Conservation (phyloP, 2,329 filamentous ascomycete species). For the Claviceps capensis region DNA sequence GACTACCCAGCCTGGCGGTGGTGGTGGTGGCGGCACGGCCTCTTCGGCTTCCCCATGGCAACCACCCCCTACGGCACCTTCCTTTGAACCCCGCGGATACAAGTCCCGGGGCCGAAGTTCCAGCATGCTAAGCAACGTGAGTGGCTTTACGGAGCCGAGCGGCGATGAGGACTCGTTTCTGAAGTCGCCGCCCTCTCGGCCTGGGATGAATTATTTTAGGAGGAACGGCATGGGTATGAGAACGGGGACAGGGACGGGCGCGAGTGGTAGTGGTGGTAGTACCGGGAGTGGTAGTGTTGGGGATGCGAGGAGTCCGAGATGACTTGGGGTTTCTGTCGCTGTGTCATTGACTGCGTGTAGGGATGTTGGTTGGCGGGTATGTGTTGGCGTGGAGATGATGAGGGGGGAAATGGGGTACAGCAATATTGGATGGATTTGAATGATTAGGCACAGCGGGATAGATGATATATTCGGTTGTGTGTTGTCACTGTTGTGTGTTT, state of each 20-base stretch:
- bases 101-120: conserved; percentile 45
- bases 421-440: no score
- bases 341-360: no score
- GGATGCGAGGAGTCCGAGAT: conserved; percentile 37
- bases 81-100: conserved; percentile 20
- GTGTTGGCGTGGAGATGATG: no score
- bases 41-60: conserved; percentile 12
- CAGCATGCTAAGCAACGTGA: conserved; percentile 53
- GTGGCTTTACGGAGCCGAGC: conserved; percentile 52
- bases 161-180: conserved; percentile 32
- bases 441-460: no score
- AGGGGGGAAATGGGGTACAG: no score
- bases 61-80: conserved; percentile 24
- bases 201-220: conserved; percentile 3
- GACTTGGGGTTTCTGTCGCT: not conserved
- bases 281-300: conserved; percentile 36
- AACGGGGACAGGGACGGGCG: no score
- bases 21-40: conserved; percentile 10
- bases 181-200: conserved; percentile 10
- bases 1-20: conserved; percentile 13
- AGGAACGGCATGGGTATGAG: conserved; percentile 8
- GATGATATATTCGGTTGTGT: no score
- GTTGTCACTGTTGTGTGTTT: no score
- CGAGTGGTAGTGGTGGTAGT: conserved; percentile 26
- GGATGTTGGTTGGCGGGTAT: no score